Percentiles rank a stretch among this genome's conserved stretches.
Evolutionary conservation across 352 stramenopile genomes (phyloP).

Genomic region (Pythium folliculosum): DNA sequence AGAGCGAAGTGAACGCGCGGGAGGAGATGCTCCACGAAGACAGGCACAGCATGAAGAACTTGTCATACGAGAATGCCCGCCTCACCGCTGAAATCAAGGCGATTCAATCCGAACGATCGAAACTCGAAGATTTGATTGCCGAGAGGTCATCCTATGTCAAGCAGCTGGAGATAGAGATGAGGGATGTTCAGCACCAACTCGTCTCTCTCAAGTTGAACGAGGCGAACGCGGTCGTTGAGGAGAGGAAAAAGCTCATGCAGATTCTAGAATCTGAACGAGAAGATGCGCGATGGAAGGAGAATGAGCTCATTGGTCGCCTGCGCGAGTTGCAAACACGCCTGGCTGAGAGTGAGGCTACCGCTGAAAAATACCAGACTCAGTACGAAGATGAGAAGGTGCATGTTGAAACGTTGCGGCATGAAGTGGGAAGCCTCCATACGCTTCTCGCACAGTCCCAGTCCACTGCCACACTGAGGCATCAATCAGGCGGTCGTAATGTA

Average conservation of each 20-base stretch:
- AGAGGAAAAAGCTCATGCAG: slow-evolving; percentile 54
- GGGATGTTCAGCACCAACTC: slow-evolving; percentile 50
- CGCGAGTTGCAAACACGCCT: slow-evolving; percentile 52
- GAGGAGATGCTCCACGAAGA: slow-evolving; percentile 24
- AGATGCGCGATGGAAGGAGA: slow-evolving; percentile 56
- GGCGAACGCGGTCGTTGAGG: slow-evolving; percentile 49
- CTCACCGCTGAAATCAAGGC: slow-evolving; percentile 23
- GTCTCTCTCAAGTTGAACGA: slow-evolving; percentile 58
- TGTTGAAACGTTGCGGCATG: slow-evolving; percentile 63
- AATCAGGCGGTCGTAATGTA: neutral
- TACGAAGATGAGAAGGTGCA: slow-evolving; percentile 81
- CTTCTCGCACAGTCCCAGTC: slow-evolving; percentile 65
- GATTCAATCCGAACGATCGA: slow-evolving; percentile 12
- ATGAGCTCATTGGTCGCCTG: slow-evolving; percentile 50
- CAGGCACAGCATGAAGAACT: slow-evolving; percentile 27
- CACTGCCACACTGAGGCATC: slow-evolving; percentile 43
- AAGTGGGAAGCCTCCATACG: slow-evolving; percentile 62
- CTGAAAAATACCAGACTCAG: slow-evolving; percentile 66
- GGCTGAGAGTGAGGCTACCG: slow-evolving; percentile 48
- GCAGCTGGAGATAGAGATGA: slow-evolving; percentile 38
- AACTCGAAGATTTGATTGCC: slow-evolving; percentile 20
- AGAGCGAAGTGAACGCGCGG: slow-evolving; percentile 5
- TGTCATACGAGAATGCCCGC: slow-evolving; percentile 30
- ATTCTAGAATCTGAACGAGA: slow-evolving; percentile 54
- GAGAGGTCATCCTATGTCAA: slow-evolving; percentile 11